Percentiles rank a stretch among this genome's conserved stretches.
phyloP scores from a whole-genome alignment of 1,284 basidiomycete species.

The Somion occarium region DNA sequence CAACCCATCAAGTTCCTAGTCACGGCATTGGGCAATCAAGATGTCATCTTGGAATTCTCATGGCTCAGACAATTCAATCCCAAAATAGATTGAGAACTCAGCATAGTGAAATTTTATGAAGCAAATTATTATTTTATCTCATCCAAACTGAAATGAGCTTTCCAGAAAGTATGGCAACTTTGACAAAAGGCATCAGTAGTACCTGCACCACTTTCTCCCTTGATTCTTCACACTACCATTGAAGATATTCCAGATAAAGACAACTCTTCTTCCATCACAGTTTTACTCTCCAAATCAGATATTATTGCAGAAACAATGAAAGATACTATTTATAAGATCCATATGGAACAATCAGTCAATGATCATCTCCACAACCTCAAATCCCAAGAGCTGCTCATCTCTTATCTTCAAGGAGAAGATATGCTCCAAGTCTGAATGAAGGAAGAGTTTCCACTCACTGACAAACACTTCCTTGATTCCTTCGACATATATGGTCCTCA shows the following conservation, averaged over 20 bases:
- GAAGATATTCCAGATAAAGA: neutral
- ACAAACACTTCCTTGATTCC: neutral
- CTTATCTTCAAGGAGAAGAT: neutral
- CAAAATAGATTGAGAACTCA: neutral
- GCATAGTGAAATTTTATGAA: too few species aligned
- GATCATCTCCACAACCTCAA: neutral
- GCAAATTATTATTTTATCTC: constrained; percentile 16
- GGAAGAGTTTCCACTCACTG: neutral
- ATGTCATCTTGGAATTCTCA: constrained; percentile 15
- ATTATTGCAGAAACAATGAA: neutral
- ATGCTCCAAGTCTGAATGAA: neutral
- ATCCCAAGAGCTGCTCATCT: neutral
- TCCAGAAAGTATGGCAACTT: neutral
- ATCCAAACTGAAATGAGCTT: constrained; percentile 11
- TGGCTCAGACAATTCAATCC: constrained; percentile 23
- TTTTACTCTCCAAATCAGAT: too few species aligned
- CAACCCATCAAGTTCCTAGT: constrained; percentile 9
- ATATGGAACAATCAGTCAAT: neutral
- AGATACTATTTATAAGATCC: too few species aligned
- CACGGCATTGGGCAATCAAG: constrained; percentile 11
- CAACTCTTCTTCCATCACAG: neutral
- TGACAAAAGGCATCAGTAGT: neutral
- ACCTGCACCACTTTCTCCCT: neutral
- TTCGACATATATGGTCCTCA: neutral
- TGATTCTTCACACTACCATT: neutral